These are phyloP conservation scores for Collybia sordida DNA, from an alignment of 768 basidiomycete genomes.

Conservation along the genomic window DNA sequence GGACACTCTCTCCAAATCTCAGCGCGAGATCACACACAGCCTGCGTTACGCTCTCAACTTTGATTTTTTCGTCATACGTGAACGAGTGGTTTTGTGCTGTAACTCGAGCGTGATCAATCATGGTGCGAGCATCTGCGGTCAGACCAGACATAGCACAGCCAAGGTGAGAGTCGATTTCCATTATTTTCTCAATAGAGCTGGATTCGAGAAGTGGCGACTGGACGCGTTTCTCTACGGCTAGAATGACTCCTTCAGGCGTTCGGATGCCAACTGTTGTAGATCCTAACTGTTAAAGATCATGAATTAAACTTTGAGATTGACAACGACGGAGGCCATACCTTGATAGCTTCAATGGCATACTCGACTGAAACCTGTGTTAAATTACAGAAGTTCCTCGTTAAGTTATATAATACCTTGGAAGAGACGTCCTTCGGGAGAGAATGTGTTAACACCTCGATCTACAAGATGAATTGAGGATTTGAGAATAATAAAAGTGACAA, in stretches of 20 bases:
- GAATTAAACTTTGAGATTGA: neutral
- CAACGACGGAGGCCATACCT: constrained; percentile 46
- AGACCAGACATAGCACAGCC: constrained; percentile 98
- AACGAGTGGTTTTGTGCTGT: constrained; percentile 95
- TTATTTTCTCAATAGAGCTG: constrained; percentile 97
- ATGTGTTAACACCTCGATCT: constrained; percentile 99
- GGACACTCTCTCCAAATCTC: constrained; percentile 97
- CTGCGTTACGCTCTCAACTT: constrained; percentile 97
- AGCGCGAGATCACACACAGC: constrained; percentile 97
- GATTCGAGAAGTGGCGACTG: constrained; percentile 95
- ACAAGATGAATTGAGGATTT: constrained; percentile 2
- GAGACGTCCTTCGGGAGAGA: constrained; percentile 96
- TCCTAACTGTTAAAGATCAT: constrained; percentile 69
- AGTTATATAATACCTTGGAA: constrained; percentile 78
- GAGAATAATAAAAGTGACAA: neutral
- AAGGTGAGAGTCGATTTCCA: constrained; percentile 97
- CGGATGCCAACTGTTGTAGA: constrained; percentile 96
- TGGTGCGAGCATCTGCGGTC: constrained; percentile 97
- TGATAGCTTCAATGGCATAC: constrained; percentile 99
- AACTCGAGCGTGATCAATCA: constrained; percentile 99
- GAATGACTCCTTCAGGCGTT: constrained; percentile 86
- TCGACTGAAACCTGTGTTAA: constrained; percentile 59
- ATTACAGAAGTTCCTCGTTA: neutral
- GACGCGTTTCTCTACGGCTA: constrained; percentile 98
- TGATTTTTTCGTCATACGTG: constrained; percentile 95